Conservation (phyloP, 1,284 basidiomycete genomes). For the Cryptococcus deneoformans region DNA sequence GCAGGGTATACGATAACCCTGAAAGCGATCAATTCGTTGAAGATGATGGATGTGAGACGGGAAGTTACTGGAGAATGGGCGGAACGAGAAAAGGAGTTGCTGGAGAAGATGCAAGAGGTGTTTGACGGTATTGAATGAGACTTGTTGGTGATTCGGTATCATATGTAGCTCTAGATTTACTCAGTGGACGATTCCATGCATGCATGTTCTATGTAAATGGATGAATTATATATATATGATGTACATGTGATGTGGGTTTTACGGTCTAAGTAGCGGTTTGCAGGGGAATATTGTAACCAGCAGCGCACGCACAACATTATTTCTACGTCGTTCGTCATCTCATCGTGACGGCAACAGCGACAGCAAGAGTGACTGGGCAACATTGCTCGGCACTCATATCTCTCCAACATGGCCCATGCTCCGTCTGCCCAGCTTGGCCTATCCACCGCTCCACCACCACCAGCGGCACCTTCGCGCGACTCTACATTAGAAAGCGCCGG, state of each 20-base stretch:
- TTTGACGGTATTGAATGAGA: constrained; percentile 4
- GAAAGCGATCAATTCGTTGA: constrained; percentile 64
- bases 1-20: constrained; percentile 68
- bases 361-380: no score
- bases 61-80: constrained; percentile 62
- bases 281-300: no score
- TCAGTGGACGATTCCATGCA: neutral
- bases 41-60: constrained; percentile 57
- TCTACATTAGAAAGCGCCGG: constrained; percentile 21
- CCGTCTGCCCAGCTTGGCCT: no score
- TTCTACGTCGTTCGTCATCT: no score
- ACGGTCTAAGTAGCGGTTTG: no score
- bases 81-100: constrained; percentile 57
- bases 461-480: constrained; percentile 7
- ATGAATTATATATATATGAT: no score
- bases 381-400: no score
- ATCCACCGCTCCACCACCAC: no score
- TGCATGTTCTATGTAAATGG: neutral
- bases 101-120: constrained; percentile 37
- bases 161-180: neutral
- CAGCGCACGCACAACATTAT: no score
- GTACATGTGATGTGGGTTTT: no score
- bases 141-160: neutral
- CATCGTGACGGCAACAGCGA: no score
- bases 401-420: no score